Evolutionary conservation across 2,329 filamentous ascomycete species (phyloP).

Genomic region (Colletotrichum liriopes): DNA sequence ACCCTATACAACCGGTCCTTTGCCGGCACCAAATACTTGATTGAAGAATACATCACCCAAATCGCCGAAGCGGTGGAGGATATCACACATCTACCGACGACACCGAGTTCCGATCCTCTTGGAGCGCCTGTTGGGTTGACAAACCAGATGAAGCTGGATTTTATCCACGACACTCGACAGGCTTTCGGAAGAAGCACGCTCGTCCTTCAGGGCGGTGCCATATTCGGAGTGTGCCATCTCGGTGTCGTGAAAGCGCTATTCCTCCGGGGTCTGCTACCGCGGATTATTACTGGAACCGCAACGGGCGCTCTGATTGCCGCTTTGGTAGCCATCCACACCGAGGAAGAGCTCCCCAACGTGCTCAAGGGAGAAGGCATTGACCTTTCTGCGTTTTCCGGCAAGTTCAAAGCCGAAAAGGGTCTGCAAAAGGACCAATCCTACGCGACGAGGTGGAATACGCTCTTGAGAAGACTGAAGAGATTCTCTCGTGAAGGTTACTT

Average conservation of each 20-base stretch:
- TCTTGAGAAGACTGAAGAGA: slow-evolving; percentile 76
- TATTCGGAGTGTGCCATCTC: slow-evolving; percentile 91
- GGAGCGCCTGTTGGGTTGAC: slow-evolving; percentile 64
- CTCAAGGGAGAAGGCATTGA: slow-evolving; percentile 87
- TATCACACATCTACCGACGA: slow-evolving; percentile 77
- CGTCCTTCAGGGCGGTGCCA: slow-evolving; percentile 90
- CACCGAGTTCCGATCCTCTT: slow-evolving; percentile 57
- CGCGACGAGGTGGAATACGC: slow-evolving; percentile 68
- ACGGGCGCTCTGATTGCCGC: slow-evolving; percentile 93
- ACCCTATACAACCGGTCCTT: slow-evolving; percentile 89
- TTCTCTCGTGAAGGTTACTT: slow-evolving; percentile 86
- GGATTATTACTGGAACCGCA: slow-evolving; percentile 92
- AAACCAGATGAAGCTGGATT: slow-evolving; percentile 85
- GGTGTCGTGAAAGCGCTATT: slow-evolving; percentile 92
- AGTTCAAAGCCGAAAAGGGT: slow-evolving; percentile 50
- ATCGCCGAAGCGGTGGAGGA: slow-evolving; percentile 86
- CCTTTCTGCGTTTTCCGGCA: slow-evolving; percentile 78
- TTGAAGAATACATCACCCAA: slow-evolving; percentile 91
- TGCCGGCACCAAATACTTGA: slow-evolving; percentile 89
- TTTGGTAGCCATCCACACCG: slow-evolving; percentile 87
- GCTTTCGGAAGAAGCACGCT: slow-evolving; percentile 90
- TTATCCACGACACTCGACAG: slow-evolving; percentile 88
- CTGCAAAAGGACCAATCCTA: slow-evolving; percentile 55
- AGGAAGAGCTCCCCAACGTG: slow-evolving; percentile 85
- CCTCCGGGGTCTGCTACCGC: slow-evolving; percentile 83